Evolutionary conservation across 805 yeast genomes (phyloP).

Genomic region (Pichia ethanolica): DNA sequence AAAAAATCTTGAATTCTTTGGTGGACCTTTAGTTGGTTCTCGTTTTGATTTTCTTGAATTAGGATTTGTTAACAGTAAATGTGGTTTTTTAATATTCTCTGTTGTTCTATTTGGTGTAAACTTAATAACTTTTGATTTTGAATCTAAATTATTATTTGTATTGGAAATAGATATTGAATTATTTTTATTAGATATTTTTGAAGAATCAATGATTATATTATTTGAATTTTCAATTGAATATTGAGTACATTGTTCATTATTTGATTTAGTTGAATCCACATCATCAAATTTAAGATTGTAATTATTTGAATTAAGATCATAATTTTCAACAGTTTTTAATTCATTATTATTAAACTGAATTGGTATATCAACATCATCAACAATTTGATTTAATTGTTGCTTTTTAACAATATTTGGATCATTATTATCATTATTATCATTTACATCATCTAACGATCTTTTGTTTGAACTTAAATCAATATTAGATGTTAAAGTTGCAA

Average conservation of each 20-base stretch:
- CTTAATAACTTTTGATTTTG: slow-evolving; percentile 4
- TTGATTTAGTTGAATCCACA: neutral
- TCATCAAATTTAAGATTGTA: neutral
- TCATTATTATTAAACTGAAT: neutral
- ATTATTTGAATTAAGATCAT: too few relatives aligned
- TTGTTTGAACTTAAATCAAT: neutral
- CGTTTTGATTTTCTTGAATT: slow-evolving; percentile 1
- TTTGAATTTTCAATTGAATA: neutral
- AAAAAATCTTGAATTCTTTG: slow-evolving; percentile 24
- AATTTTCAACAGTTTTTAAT: neutral
- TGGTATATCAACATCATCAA: neutral
- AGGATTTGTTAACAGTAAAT: slow-evolving; percentile 3
- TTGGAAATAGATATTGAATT: too few relatives aligned
- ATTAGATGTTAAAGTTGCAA: too few relatives aligned
- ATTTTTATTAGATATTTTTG: too few relatives aligned
- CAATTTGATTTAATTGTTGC: neutral
- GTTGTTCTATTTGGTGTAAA: slow-evolving; percentile 7
- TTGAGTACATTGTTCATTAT: neutral
- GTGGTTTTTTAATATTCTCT: slow-evolving; percentile 5
- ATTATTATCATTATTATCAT: neutral
- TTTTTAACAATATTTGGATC: neutral
- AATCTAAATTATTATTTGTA: neutral
- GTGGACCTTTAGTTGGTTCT: slow-evolving; percentile 17
- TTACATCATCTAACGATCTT: neutral
- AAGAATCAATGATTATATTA: too few relatives aligned